phyloP scores from a whole-genome alignment of 2,329 filamentous ascomycete genomes.

The Scytalidium lignicola region DNA sequence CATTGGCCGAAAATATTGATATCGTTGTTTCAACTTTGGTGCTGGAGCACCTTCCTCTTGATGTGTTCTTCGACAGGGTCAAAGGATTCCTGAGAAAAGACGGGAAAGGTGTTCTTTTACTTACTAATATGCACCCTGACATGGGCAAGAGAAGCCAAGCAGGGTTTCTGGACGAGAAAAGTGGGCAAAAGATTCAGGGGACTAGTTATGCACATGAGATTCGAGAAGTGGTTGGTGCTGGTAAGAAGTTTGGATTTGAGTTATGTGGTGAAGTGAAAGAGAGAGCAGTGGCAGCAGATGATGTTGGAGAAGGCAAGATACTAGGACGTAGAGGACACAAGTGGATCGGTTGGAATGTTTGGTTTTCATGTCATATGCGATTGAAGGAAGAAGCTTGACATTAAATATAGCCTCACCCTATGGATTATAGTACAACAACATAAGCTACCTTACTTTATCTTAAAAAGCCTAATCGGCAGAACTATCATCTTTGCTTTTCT shows the following conservation, averaged over 20 bases:
- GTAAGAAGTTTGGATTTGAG: slow-evolving; percentile 39
- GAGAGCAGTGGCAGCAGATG: slow-evolving; percentile 41
- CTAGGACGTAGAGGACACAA: slow-evolving; percentile 58
- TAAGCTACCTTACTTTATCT: background rate
- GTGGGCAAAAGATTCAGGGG: slow-evolving; percentile 53
- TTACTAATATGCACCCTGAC: slow-evolving; percentile 66
- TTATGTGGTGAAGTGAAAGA: slow-evolving; percentile 37
- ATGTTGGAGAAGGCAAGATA: slow-evolving; percentile 14
- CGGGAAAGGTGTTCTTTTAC: slow-evolving; percentile 42
- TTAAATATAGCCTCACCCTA: background rate
- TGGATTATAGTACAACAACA: background rate
- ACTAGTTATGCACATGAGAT: slow-evolving; percentile 52
- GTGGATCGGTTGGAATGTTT: slow-evolving; percentile 54
- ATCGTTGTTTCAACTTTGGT: slow-evolving; percentile 57
- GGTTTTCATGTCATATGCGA: slow-evolving; percentile 46
- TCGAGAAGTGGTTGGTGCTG: slow-evolving; percentile 45
- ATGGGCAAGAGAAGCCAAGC: slow-evolving; percentile 57
- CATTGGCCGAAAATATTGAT: slow-evolving; percentile 22
- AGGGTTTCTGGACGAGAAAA: slow-evolving; percentile 51
- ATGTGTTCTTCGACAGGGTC: slow-evolving; percentile 43
- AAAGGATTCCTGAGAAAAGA: slow-evolving; percentile 36
- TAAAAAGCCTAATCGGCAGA: no score
- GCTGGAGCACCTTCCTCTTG: slow-evolving; percentile 55
- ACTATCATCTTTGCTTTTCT: no score
- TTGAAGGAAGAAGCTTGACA: slow-evolving; percentile 1